Evolutionary conservation across 2,329 filamentous ascomycete species (phyloP), one percentile per base, ranked within the genome.

Genomic region (Chaetomiaceae sp.): DNA sequence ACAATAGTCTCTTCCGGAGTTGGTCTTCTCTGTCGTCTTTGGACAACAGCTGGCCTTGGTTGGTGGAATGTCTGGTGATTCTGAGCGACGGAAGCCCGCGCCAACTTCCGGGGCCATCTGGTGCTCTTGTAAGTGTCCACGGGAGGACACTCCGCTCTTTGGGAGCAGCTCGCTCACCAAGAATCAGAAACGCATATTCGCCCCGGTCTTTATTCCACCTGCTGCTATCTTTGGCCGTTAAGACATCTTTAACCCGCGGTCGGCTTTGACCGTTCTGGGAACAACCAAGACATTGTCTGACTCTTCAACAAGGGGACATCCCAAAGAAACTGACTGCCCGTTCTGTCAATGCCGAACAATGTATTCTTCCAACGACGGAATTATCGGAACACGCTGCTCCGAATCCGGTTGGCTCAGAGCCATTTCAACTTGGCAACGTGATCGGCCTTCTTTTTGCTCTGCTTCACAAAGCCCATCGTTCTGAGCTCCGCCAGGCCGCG

Each of bases 401-500:
- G 30, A 39, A 47, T 27, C 41, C 34, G 41, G 27, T 38, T 47
- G 38, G 12, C 22, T 64, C 49, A 79, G 51, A 93, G 69, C 57
- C 91, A 93, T 63, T 86, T 89, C 81, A 89, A 74, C 71, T 96
- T 97, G 32, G 88, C 83, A 56, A 97, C 71, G 67, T 97, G 91
- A 63, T 97, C 93, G 19, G 83, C 80, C 73, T 95, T 95, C 73
- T 90, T 95, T 67, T 84, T 86, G 60, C 85, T 97, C 51, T 78
- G 76, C 70, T 93, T 96, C 51, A 97, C 76, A 67, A 96, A 84
- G 7, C 93, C 93, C 59, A 98, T 73, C 44, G 83, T 79, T 64
- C 83, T 84, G 62, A 98, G 66, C 65, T 98, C 93, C 1, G 91
- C 88, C 52, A 97, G 65, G 5, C 79, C 86, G 50, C 82, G 78